These are phyloP conservation scores for Rubus parviflorus DNA, from an alignment of 306 rosid genomes.

Conservation along the genomic window DNA sequence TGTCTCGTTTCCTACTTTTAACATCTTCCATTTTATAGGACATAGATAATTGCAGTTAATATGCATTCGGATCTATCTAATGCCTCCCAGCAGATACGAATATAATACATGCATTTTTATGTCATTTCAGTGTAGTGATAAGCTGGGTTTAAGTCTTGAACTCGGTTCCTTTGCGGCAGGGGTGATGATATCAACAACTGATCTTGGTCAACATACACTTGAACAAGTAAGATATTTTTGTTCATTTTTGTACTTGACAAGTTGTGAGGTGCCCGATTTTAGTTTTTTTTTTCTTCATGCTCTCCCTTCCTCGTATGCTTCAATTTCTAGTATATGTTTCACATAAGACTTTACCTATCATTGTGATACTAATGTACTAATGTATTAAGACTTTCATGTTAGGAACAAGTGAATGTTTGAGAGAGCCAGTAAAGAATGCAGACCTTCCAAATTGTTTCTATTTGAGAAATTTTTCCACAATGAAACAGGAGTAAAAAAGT, in stretches of 20 bases:
- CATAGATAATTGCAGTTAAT: constrained; percentile 11
- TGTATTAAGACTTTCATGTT: background rate
- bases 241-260: constrained; percentile 18
- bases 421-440: background rate
- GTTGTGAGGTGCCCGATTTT: constrained; percentile 23
- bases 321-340: background rate
- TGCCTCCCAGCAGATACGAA: constrained; percentile 21
- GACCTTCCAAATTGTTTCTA: background rate
- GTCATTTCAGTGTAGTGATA: constrained; percentile 92
- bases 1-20: constrained; percentile 41
- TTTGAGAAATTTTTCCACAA: background rate
- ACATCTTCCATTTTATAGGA: constrained; percentile 21
- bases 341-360: background rate
- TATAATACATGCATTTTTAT: constrained; percentile 31
- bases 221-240: constrained; percentile 63
- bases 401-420: background rate
- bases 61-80: background rate
- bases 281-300: background rate
- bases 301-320: background rate
- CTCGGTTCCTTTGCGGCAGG: constrained; percentile 99
- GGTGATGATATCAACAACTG: constrained; percentile 97
- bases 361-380: background rate
- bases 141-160: constrained; percentile 94
- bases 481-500: background rate
- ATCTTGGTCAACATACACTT: constrained; percentile 97